Evolutionary conservation across 2,329 filamentous ascomycete species (phyloP), one percentile per base, ranked within the genome.

Genomic region (Hypoxylon sp.): DNA sequence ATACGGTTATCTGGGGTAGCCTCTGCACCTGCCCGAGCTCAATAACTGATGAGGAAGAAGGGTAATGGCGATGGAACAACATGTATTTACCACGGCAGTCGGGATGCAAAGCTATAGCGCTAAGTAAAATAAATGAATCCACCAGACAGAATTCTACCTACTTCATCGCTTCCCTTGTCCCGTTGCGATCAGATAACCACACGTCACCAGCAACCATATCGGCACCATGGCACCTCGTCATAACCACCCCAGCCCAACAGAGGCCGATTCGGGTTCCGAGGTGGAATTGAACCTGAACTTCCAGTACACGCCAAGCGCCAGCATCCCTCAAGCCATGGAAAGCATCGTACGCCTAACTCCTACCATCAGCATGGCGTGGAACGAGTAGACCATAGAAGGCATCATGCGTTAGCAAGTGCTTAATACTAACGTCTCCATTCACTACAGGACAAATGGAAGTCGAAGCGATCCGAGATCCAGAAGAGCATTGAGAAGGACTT

Each of bases 301-400:
- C 35, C 21, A 65, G 42, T 10, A 47, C 29, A 31, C 50, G 27
- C 32, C 57, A 42, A 68, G 47, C 31, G 21, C 52, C 0, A 61
- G 53, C 35, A 64, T 75, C 3, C 59, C 70, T 2, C 47, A 70
- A 44, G 70, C 72, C 29, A 68, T 76, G 68, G 52, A 67, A 54
- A 73, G 68, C 17, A 74, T 76, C 17, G 75, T 76, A 74, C 57
- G 75, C 29, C 19, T 42, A 44, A 55, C 27, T 29, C 51, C 8
- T 46, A 27, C 46, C 29, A 39, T 50, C 8, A 6, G 29, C 19
- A n/a, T 17, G 8, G 2, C 24, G 13, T 56, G 4, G 24, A 7
- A 5, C 13, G 5, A 15, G 21, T 37, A 29, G 8, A 31, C 21
- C 15, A 24, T 13, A 37, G 50, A 32, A 11, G 24, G 56, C 61